Conservation (phyloP, 2,329 filamentous ascomycete genomes). For the Penicillium oxalicum region DNA sequence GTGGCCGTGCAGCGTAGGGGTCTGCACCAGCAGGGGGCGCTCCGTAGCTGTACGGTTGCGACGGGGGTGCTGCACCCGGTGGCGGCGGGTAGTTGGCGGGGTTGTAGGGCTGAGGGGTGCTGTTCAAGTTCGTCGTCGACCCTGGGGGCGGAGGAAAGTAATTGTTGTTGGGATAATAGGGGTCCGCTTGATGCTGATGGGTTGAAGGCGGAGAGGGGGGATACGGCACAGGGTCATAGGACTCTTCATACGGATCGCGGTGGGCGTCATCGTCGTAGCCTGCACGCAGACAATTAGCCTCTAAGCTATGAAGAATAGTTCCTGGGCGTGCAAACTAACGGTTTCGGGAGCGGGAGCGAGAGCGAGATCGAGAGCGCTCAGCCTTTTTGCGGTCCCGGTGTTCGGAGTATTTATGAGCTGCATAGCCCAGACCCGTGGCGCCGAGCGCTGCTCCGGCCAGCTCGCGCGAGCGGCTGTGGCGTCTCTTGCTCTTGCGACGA, state of each 20-base stretch:
- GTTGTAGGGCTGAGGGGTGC: slow-evolving; percentile 29
- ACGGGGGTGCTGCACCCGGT: slow-evolving; percentile 32
- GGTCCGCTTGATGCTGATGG: slow-evolving; percentile 27
- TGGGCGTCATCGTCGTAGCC: slow-evolving; percentile 27
- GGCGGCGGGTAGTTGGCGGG: slow-evolving; percentile 40
- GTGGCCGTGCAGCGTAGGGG: slow-evolving; percentile 35
- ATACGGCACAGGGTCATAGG: slow-evolving; percentile 36
- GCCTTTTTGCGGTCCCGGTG: slow-evolving; percentile 52
- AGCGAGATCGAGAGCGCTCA: slow-evolving; percentile 45
- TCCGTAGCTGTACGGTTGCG: slow-evolving; percentile 36
- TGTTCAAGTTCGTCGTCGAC: slow-evolving; percentile 20
- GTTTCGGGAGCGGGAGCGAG: slow-evolving; percentile 37
- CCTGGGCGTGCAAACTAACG: slow-evolving; percentile 35
- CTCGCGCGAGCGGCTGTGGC: slow-evolving; percentile 38
- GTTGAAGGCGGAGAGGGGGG: slow-evolving; percentile 32
- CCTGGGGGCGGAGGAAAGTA: slow-evolving; percentile 42
- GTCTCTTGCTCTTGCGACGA: slow-evolving; percentile 28
- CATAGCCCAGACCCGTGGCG: slow-evolving; percentile 52
- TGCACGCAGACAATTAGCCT: slow-evolving; percentile 9
- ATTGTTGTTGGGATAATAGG: slow-evolving; percentile 38
- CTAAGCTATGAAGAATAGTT: background rate
- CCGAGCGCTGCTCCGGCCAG: slow-evolving; percentile 52
- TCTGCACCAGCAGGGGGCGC: slow-evolving; percentile 30
- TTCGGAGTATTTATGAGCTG: slow-evolving; percentile 53
- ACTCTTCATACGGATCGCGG: slow-evolving; percentile 38